A percentile compares a stretch with the other conserved stretches of the same genome.
phyloP scores from a whole-genome alignment of 2,329 filamentous ascomycete species.

The Claviceps capensis region DNA sequence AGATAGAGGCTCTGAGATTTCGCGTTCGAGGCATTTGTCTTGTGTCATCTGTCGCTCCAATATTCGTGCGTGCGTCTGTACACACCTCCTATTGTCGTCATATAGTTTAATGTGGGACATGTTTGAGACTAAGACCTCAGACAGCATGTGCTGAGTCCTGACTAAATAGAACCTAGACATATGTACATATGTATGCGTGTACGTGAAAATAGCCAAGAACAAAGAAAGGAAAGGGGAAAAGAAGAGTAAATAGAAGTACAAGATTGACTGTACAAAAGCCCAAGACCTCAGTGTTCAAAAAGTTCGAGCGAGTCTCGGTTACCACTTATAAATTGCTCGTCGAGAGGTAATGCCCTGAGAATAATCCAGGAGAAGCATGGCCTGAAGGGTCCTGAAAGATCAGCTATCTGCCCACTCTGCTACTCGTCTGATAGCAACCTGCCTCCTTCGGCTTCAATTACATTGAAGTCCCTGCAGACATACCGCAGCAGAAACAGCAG shows the following conservation, averaged over 20 bases:
- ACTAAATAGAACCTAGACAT: neutral
- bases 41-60: no score
- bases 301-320: conserved; percentile 26
- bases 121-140: no score
- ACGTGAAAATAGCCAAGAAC: neutral
- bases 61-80: no score
- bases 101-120: no score
- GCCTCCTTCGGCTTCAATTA: neutral
- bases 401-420: neutral
- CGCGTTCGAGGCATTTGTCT: no score
- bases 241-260: conserved; percentile 12
- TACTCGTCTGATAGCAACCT: neutral
- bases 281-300: conserved; percentile 9
- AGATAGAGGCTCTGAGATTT: no score
- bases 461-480: neutral
- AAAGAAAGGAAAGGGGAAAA: conserved; percentile 2
- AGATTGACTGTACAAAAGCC: no score
- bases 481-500: neutral
- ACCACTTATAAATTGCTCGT: conserved; percentile 28
- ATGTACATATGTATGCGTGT: no score
- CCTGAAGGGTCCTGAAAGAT: neutral
- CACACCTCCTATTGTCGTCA: no score
- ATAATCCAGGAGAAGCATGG: conserved; percentile 14
- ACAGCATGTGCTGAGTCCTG: no score
- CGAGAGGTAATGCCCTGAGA: conserved; percentile 14